Evolutionary conservation across 495 filamentous ascomycete species (phyloP), one percentile per base, ranked within the genome.

Genomic region (Filosporella fistucella): DNA sequence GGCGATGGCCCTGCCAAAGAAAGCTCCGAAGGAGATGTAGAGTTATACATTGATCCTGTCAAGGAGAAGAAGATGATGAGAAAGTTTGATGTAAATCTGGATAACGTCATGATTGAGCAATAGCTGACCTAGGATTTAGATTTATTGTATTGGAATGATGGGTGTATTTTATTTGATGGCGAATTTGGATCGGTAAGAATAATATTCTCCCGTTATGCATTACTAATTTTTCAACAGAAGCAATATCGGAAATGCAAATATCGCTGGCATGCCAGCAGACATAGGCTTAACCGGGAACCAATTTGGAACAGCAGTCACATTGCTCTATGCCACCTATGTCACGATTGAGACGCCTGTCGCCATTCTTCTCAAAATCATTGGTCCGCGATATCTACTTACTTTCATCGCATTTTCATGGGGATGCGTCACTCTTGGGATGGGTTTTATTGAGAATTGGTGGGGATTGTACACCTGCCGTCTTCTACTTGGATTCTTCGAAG

Each of bases 401-500:
- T 67, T 71, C 10, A 77, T 88, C 46, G 84, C 82, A 48, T 62
- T 80, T 1, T 13, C 13, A 10, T 46, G 43, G 43, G 43, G 43
- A 2, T 14, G 16, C 18, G 23, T 25, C 24, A 43, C 21, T 14
- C 20, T 43, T 14, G 16, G 40, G 9, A 74, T 75, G 70, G 57
- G 64, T 2, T 53, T 57, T 2, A 60, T 74, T 33, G 56, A 73
- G 40, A 80, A 71, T 38, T 91, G 80, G 80, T 61, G 66, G 4
- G 77, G 75, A 4, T 63, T 88, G 65, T 83, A 91, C 71, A 72
- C 72, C 11, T 70, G 79, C 23, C 76, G 86, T 1, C 85, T 81
- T 44, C 68, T 89, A 17, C 69, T 91, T n/a, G 86, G 83, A 17
- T 66, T 74, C 11, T 74, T 78, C 33, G 87, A 91, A 60, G 78